Evolutionary conservation across 2,329 filamentous ascomycete genomes (phyloP), one percentile per base, ranked within the genome.

Genomic region (Aspergillus tanneri): DNA sequence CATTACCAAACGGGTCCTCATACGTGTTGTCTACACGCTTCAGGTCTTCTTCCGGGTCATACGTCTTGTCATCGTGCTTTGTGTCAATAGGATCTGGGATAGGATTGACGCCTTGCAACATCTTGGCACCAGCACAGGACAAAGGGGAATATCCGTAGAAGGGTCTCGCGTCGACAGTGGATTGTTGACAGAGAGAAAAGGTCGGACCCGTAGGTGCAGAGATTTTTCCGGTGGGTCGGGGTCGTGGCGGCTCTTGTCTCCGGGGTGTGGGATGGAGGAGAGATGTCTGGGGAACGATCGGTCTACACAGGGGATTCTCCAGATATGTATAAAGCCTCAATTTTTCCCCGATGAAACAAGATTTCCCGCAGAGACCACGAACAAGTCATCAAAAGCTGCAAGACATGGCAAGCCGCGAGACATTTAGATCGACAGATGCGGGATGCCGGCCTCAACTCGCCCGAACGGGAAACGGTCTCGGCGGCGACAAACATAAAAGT

Each of bases 1-100:
- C 66, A 46, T 67, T 51, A 1, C 64, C 64, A 43, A 68, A 69
- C 6, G 63, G 61, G 44, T 69, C 66, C 9, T 37, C 35, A 22
- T 46, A 47, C 3, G 44, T 32, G 10, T 45, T 41, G 9, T 47
- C 24, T 8, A 48, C 36, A 5, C 35, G 30, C n/a, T 47, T 46
- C 27, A 58, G 40, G 38, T 54, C 53, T 19, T 54, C 51, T 22
- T 54, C 53, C 4, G 41, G 30, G 18, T 48, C 49, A 19, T 45
- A 23, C 9, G 19, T 34, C 24, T 52, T 40, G 14, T 49, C 44
- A 14, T 40, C 47, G 10, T 49, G 28, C 32, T 52, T 46, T 28
- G 52, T 53, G 32, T 58, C 53, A 25, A 49, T 52, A n/a, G 47
- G 42, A 23, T 53, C 47, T 5, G 41, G 5, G 2, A 45, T 45